Conservation (phyloP, 2,329 filamentous ascomycete genomes). For the Dryadomyces sulphureus region DNA sequence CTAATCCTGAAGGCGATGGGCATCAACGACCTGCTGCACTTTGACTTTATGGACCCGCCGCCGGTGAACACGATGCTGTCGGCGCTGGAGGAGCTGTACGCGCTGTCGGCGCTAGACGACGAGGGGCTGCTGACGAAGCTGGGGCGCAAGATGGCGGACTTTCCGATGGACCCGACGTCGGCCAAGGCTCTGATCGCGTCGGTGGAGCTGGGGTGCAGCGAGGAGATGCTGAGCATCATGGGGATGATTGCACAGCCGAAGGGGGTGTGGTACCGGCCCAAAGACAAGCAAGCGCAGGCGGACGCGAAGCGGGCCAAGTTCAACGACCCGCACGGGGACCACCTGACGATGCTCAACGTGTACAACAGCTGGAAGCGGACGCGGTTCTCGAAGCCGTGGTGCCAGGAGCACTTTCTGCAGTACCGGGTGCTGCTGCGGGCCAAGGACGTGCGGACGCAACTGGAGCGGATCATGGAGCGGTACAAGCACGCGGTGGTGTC, state of each 20-base stretch:
- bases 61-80: conserved; percentile 97
- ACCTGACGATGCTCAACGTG: conserved; percentile 87
- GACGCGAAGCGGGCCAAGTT: conserved; percentile 98
- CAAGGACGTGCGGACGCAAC: conserved; percentile 82
- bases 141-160: conserved; percentile 95
- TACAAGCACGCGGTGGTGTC: conserved; percentile 72
- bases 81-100: conserved; percentile 88
- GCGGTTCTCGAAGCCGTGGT: conserved; percentile 77
- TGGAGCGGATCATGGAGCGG: conserved; percentile 85
- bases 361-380: conserved; percentile 94
- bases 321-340: conserved; percentile 86
- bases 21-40: conserved; percentile 92
- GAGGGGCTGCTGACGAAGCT: conserved; percentile 86
- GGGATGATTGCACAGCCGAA: conserved; percentile 74
- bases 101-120: conserved; percentile 80
- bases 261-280: conserved; percentile 84
- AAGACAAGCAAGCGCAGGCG: conserved; percentile 91
- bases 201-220: conserved; percentile 76
- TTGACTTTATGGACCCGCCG: conserved; percentile 98
- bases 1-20: conserved; percentile 98
- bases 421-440: conserved; percentile 76
- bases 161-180: conserved; percentile 89
- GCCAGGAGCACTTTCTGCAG: conserved; percentile 95
- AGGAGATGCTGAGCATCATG: conserved; percentile 88
- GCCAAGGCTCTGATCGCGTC: conserved; percentile 76